Conservation (phyloP, 768 basidiomycete species). For the Rhizopogon vinicolor region DNA sequence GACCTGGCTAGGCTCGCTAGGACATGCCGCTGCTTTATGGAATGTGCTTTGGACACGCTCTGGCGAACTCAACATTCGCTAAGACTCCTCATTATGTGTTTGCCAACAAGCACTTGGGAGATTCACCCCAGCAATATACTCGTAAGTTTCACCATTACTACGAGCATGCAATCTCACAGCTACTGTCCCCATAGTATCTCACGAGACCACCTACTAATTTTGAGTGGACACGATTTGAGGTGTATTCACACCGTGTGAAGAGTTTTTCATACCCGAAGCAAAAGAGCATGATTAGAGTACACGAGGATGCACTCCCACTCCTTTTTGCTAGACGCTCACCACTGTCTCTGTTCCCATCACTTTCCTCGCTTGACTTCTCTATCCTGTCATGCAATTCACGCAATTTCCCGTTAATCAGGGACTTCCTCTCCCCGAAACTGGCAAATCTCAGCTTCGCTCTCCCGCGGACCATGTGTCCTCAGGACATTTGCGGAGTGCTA, state of each 20-base stretch:
- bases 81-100: slow-evolving; percentile 23
- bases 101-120: slow-evolving; percentile 22
- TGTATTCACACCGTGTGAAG: slow-evolving; percentile 21
- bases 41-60: slow-evolving; percentile 25
- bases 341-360: slow-evolving; percentile 17
- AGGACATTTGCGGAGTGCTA: slow-evolving; percentile 17
- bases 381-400: slow-evolving; percentile 18
- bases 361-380: slow-evolving; percentile 22
- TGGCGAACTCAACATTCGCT: slow-evolving; percentile 26
- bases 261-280: slow-evolving; percentile 19
- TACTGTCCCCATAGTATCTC: slow-evolving; percentile 11
- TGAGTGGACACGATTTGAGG: slow-evolving; percentile 19
- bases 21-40: slow-evolving; percentile 24
- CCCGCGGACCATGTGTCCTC: slow-evolving; percentile 14
- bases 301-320: slow-evolving; percentile 17
- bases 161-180: neutral
- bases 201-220: slow-evolving; percentile 11
- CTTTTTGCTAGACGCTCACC: slow-evolving; percentile 19
- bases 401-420: slow-evolving; percentile 14
- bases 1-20: slow-evolving; percentile 23
- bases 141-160: slow-evolving; percentile 11
- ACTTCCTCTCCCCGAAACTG: slow-evolving; percentile 17
- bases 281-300: slow-evolving; percentile 16
- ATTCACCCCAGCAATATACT: slow-evolving; percentile 13
- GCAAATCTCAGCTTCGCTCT: slow-evolving; percentile 18